Conservation (phyloP, 306 rosid genomes). For the Calophaca sinica region DNA sequence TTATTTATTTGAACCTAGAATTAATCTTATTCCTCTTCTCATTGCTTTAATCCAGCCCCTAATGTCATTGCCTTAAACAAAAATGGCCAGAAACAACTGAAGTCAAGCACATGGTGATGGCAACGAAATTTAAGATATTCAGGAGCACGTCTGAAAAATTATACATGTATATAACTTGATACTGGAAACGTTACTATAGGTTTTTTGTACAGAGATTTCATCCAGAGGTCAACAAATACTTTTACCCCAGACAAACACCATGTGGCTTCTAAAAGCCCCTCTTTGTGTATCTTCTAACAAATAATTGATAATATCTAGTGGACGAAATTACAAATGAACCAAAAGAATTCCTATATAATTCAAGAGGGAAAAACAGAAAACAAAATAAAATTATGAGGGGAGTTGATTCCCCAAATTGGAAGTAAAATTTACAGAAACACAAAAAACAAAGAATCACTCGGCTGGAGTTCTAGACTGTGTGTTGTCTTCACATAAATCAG, state of each 20-base stretch:
- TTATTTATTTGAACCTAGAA: not conserved
- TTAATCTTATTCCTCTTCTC: conserved; percentile 5
- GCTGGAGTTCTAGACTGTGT: conserved; percentile 58
- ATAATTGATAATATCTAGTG: conserved; percentile 49
- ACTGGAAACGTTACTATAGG: conserved; percentile 52
- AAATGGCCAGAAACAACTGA: conserved; percentile 2
- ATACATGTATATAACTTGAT: conserved; percentile 53
- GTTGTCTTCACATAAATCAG: conserved; percentile 73
- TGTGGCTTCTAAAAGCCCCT: conserved; percentile 60
- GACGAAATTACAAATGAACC: conserved; percentile 49
- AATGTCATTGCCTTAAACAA: not conserved
- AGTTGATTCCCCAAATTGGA: conserved; percentile 50
- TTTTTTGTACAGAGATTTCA: conserved; percentile 70
- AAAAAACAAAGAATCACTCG: conserved; percentile 58
- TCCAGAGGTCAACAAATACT: conserved; percentile 73
- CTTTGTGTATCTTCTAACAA: conserved; percentile 56
- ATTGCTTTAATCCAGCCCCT: not conserved
- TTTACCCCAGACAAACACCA: conserved; percentile 61
- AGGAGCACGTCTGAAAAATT: conserved; percentile 39
- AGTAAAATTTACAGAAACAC: conserved; percentile 51
- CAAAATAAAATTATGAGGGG: conserved; percentile 43
- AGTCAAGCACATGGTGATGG: not conserved
- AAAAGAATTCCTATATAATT: conserved; percentile 56
- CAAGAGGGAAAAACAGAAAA: conserved; percentile 34
- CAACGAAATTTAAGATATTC: conserved; percentile 36